phyloP scores from a whole-genome alignment of 495 filamentous ascomycete genomes.

The Staphylotrichum longicolle region DNA sequence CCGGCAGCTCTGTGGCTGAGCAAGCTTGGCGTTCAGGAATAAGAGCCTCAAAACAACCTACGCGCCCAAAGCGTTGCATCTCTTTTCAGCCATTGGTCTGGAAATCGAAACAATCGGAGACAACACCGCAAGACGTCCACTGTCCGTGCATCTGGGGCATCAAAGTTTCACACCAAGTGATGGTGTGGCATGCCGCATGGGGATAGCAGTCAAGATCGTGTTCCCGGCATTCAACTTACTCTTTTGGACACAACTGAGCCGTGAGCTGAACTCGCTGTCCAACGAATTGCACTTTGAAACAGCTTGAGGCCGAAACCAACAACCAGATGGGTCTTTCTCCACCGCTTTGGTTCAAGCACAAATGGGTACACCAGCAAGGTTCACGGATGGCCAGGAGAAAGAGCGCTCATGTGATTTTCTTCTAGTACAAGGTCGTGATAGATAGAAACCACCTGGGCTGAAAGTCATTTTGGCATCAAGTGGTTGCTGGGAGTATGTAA shows the following conservation, averaged over 20 bases:
- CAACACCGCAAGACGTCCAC: background rate
- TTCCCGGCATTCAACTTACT: background rate
- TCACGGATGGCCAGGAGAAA: no score
- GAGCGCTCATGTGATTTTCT: no score
- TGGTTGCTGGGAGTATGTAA: background rate
- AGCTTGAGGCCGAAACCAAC: background rate
- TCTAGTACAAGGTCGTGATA: no score
- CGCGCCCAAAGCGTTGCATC: background rate
- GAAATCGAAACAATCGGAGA: constrained; percentile 2
- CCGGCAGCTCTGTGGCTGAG: background rate
- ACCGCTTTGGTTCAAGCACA: background rate
- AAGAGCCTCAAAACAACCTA: background rate
- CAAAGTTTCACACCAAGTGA: constrained; percentile 6
- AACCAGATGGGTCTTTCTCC: background rate
- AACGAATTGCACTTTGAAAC: constrained; percentile 2
- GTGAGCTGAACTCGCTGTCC: background rate
- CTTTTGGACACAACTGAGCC: background rate
- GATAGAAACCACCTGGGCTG: no score
- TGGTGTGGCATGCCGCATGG: constrained; percentile 6
- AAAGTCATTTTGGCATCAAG: background rate
- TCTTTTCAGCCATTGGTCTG: background rate
- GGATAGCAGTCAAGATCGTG: background rate
- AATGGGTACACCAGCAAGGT: no score
- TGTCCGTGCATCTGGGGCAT: constrained; percentile 1
- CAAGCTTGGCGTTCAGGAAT: background rate